Base-by-base conservation (phyloP, 2,329 filamentous ascomycete genomes). In the Aspergillus eucalypticola region DNA sequence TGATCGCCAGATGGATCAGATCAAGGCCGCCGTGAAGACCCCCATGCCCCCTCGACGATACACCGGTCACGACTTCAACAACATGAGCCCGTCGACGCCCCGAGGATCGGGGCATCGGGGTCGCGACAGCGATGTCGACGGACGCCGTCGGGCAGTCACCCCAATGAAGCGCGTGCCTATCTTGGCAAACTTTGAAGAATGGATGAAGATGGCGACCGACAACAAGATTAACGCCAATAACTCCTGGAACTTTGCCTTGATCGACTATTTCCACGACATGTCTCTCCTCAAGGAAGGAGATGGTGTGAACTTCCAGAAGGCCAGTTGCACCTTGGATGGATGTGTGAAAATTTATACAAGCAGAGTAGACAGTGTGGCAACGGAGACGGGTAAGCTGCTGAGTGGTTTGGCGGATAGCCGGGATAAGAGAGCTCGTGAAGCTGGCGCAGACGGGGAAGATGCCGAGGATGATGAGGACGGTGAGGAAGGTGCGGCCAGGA, bases 161-260 rank as follows among this genome's bases (percentile, higher is more conserved):
- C 95, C 94, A 56, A 94, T 96, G 89, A 96, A 96, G 83, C 90
- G 93, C 62, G 91, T 96, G 27, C 95, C 95, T 1, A 90, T 99
- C 69, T 82, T 99, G 57, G 95, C 95, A 71, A 99, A 99, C 78
- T 99, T 98, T 70, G 95, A 99, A 76, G 95, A 99, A 75, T 98
- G 94, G 95, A 98, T 99, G 92, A 99, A 98, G 83, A 96, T 99
- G 92, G 95, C 95, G 2, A 98, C 95, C 15, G 95, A 99, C 81
- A 99, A 99, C 80, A 95, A 95, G 78, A 99, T 99, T 83, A 99
- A 98, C 75, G 94, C 95, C 52, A 88, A 90, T 61, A 99, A 99
- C 77, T 97, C 93, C 29, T 99, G 95, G 95, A 98, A 98, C 76
- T 98, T 99, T 79, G 95, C 95, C n/a, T 85, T 99, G 17, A 99